phyloP scores from a whole-genome alignment of 345 rosid species.

The Populus davidiana region DNA sequence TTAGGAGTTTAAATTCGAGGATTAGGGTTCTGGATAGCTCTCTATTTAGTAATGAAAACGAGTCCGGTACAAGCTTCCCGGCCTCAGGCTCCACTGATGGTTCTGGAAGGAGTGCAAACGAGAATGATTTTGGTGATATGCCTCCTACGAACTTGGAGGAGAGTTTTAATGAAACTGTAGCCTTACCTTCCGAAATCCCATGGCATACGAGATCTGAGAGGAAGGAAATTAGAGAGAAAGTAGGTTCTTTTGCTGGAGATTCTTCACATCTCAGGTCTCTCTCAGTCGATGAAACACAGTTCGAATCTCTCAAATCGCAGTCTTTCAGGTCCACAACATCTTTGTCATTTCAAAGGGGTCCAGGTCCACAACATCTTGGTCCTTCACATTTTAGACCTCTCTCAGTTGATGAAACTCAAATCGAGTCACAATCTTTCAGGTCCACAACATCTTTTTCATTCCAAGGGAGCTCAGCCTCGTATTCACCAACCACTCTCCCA shows the following conservation, averaged over 20 bases:
- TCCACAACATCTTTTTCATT: constrained; percentile 46
- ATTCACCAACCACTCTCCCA: constrained; percentile 38
- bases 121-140: constrained; percentile 28
- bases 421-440: constrained; percentile 44
- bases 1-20: constrained; percentile 64
- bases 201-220: constrained; percentile 45
- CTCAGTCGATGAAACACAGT: constrained; percentile 62
- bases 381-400: constrained; percentile 50
- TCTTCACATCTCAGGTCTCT: constrained; percentile 50
- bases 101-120: constrained; percentile 24
- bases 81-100: constrained; percentile 16
- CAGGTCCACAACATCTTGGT: constrained; percentile 9
- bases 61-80: constrained; percentile 26
- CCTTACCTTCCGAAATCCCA: constrained; percentile 37
- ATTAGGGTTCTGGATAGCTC: constrained; percentile 12
- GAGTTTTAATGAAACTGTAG: constrained; percentile 28
- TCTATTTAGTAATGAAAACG: constrained; percentile 31
- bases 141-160: constrained; percentile 34
- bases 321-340: constrained; percentile 45
- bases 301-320: constrained; percentile 35
- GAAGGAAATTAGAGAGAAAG: constrained; percentile 36
- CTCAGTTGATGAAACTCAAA: constrained; percentile 60
- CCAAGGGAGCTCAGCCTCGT: constrained; percentile 37
- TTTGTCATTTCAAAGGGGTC: constrained; percentile 42
- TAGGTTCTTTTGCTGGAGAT: constrained; percentile 7